Evolutionary conservation across 164 flowering plant species (phyloP), one percentile per base, ranked within the genome.

Genomic region (Kingdonia uniflora): DNA sequence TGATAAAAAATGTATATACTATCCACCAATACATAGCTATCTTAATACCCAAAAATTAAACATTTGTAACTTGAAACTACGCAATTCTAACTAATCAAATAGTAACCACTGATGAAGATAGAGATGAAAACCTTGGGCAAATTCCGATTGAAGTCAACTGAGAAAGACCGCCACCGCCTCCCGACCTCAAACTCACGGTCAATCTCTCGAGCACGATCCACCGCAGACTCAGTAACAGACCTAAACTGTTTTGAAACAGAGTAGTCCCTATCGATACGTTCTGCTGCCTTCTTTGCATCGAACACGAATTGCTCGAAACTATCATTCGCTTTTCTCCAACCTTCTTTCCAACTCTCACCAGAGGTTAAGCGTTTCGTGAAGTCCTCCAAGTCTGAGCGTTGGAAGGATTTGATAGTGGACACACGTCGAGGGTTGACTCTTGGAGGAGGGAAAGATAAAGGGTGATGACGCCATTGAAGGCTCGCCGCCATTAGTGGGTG

Each of bases 91-190:
- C n/a, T n/a, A n/a, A n/a, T n/a, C n/a, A n/a, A n/a, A n/a, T n/a
- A n/a, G n/a, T n/a, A n/a, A n/a, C n/a, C n/a, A n/a, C n/a, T n/a
- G n/a, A n/a, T n/a, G n/a, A n/a, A n/a, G n/a, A n/a, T n/a, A n/a
- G n/a, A n/a, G n/a, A n/a, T n/a, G n/a, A n/a, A n/a, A n/a, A 91
- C 98, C 94, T 76, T 74, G 17, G 98, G 98, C 80, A 61, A 78
- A 54, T 92, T 80, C 49, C 82, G 55, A 41, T 71, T 56, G 59
- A 91, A 81, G 70, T 91, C 96, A 23, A 77, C 53, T 6, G 78
- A 22, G 16, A 85, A 79, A 26, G 68, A 41, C 42, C 86, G 61
- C 86, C 84, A 87, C 6, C 75, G 67, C 55, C 48, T 69, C 0
- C 74, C 64, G 56, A 91, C 74, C 60, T 75, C 82, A 20, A 71